Percentiles rank a stretch among this genome's conserved stretches.
These are phyloP conservation scores for Paramecium octaurelia DNA, from an alignment of 73 alveolate genomes.

Conservation along the genomic window DNA sequence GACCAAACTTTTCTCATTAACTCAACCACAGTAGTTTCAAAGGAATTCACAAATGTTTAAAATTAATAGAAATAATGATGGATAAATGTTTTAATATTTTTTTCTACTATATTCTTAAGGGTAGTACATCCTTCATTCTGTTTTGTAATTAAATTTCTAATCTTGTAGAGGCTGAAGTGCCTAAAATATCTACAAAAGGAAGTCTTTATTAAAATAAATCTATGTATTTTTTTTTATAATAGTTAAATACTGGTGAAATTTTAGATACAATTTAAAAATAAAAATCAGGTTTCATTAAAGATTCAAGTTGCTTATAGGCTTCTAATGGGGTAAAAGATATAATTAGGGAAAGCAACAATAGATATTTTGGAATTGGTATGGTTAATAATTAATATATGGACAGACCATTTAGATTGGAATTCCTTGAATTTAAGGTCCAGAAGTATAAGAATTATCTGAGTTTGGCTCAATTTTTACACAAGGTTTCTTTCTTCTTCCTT, in stretches of 20 bases:
- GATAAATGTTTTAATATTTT: too few relatives aligned
- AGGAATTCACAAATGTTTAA: too few relatives aligned
- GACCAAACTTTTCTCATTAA: too few relatives aligned
- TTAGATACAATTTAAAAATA: not conserved
- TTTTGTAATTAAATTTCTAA: too few relatives aligned
- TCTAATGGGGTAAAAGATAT: not conserved
- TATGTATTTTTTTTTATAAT: too few relatives aligned
- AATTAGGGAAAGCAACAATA: not conserved
- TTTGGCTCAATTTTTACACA: not conserved
- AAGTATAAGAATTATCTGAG: not conserved
- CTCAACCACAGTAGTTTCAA: too few relatives aligned
- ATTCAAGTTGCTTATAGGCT: not conserved
- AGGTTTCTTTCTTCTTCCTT: not conserved
- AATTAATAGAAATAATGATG: too few relatives aligned
- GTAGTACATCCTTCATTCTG: too few relatives aligned
- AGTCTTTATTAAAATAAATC: too few relatives aligned
- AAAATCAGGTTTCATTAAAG: not conserved
- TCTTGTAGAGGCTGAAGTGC: too few relatives aligned
- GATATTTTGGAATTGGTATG: not conserved
- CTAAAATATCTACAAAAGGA: too few relatives aligned
- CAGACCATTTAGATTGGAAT: not conserved
- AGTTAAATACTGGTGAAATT: not conserved
- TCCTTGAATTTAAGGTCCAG: not conserved
- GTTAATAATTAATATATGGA: not conserved
- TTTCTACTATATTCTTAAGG: too few relatives aligned